A percentile compares a stretch with the other conserved stretches of the same genome.
Conservation (phyloP, 176 grass and related monocot species). For the Rhynchospora pubera region DNA sequence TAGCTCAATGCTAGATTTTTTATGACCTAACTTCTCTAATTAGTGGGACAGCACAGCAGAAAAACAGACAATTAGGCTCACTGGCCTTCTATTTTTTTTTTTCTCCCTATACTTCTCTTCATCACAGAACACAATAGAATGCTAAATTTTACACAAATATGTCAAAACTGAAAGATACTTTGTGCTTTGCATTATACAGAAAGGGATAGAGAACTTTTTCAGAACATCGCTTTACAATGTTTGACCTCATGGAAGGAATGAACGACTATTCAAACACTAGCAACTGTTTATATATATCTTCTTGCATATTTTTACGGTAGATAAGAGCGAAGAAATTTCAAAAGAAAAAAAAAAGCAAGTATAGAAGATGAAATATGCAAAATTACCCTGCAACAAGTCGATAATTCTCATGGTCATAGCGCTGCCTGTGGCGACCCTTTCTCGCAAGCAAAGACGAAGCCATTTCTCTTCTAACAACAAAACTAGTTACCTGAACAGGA, state of each 20-base stretch:
- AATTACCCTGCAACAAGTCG: constrained; percentile 62
- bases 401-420: constrained; percentile 52
- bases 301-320: neutral
- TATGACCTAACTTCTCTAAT: neutral
- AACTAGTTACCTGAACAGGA: constrained; percentile 20
- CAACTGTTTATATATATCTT: neutral
- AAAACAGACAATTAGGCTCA: neutral
- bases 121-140: neutral
- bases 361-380: neutral
- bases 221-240: neutral
- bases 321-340: neutral
- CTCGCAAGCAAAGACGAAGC: constrained; percentile 30
- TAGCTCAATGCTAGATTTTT: neutral
- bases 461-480: neutral
- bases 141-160: neutral
- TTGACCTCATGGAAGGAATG: neutral
- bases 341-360: neutral
- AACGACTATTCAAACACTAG: constrained; percentile 11
- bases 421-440: constrained; percentile 57
- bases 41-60: neutral
- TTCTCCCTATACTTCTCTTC: neutral
- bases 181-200: neutral
- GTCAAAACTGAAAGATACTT: neutral
- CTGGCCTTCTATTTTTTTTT: neutral
- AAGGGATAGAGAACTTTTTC: neutral